Percentiles rank a stretch among this genome's conserved stretches.
Conservation (phyloP, 1,139 yeast species). For the Pichia sp. region DNA sequence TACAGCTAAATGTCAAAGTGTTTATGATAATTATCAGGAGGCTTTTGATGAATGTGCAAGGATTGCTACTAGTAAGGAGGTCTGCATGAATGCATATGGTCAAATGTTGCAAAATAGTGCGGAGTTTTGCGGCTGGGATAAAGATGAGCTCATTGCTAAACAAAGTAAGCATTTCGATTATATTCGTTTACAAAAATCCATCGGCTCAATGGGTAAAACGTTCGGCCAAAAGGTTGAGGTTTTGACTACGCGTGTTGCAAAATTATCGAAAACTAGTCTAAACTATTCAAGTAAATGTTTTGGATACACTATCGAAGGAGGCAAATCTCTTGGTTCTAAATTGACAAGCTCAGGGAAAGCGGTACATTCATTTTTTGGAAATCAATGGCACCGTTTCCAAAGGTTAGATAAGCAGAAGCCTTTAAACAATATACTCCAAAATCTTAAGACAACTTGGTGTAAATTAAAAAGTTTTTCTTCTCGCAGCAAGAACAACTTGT, state of each 20-base stretch:
- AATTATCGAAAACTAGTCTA: not conserved
- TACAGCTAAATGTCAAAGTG: slow-evolving; percentile 2
- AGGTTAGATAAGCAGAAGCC: too few relatives aligned
- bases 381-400: too few relatives aligned
- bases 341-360: not conserved
- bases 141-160: not conserved
- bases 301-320: not conserved
- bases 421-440: too few relatives aligned
- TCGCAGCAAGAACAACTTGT: too few relatives aligned
- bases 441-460: too few relatives aligned
- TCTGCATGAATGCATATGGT: not conserved
- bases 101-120: not conserved
- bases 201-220: too few relatives aligned
- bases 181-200: not conserved
- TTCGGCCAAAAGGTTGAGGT: too few relatives aligned
- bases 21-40: not conserved
- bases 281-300: not conserved
- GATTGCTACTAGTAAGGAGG: not conserved
- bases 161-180: not conserved
- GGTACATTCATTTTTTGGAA: too few relatives aligned
- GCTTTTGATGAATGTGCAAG: slow-evolving; percentile 1
- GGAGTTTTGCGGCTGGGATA: slow-evolving; percentile 8
- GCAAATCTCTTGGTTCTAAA: not conserved
- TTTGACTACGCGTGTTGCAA: not conserved
- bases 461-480: too few relatives aligned